Conservation (phyloP, 2,329 filamentous ascomycete species). For the Claviceps pusilla region DNA sequence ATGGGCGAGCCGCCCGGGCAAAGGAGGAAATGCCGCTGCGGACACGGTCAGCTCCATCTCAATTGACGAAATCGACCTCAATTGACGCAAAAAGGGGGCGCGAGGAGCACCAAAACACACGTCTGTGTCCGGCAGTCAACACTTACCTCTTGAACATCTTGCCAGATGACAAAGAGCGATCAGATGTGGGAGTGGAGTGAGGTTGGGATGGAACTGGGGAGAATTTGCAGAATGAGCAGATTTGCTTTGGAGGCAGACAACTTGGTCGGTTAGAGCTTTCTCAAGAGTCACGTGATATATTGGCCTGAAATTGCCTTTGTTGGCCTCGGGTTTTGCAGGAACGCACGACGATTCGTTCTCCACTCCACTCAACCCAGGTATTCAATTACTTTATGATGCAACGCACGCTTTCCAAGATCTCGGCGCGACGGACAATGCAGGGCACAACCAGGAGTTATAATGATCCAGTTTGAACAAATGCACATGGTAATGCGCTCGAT, state of each 20-base stretch:
- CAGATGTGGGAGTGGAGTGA: slow-evolving; percentile 43
- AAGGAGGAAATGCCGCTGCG: slow-evolving; percentile 52
- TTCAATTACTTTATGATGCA: background rate
- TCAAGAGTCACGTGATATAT: slow-evolving; percentile 23
- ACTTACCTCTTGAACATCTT: slow-evolving; percentile 77
- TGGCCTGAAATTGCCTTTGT: slow-evolving; percentile 14
- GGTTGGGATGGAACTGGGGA: slow-evolving; percentile 34
- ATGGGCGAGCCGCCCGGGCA: slow-evolving; percentile 46
- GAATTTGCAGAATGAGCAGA: slow-evolving; percentile 35
- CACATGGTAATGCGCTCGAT: background rate
- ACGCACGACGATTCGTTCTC: background rate
- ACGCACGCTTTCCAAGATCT: background rate
- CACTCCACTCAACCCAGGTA: background rate
- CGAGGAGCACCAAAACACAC: slow-evolving; percentile 13
- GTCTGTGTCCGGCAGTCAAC: slow-evolving; percentile 13
- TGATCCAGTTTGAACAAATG: background rate
- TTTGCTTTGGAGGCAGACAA: slow-evolving; percentile 28
- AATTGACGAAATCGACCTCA: slow-evolving; percentile 38
- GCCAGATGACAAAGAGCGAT: slow-evolving; percentile 53
- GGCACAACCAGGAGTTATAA: background rate
- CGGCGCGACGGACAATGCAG: background rate
- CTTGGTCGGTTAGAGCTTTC: slow-evolving; percentile 31
- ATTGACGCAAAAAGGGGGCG: slow-evolving; percentile 22
- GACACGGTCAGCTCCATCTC: slow-evolving; percentile 27
- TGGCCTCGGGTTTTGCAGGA: slow-evolving; percentile 5